These are phyloP conservation scores for Beauveria caledonica DNA, from an alignment of 2,329 filamentous ascomycete species.

Conservation along the genomic window DNA sequence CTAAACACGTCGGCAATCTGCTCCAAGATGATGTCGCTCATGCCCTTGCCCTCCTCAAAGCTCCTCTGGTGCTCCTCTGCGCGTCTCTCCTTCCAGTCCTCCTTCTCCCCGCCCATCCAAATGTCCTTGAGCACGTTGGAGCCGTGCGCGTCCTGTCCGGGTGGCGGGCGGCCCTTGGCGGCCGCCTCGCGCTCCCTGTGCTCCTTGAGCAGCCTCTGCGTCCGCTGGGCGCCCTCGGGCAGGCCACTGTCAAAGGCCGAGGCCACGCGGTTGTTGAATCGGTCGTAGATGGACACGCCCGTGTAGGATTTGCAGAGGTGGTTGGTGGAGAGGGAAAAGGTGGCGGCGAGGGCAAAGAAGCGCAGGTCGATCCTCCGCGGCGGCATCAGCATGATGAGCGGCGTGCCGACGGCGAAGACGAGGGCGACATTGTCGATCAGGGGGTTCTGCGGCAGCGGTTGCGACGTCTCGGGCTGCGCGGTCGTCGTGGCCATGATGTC, in stretches of 20 bases:
- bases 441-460: slow-evolving; percentile 25
- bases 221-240: slow-evolving; percentile 45
- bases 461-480: neutral
- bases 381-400: slow-evolving; percentile 41
- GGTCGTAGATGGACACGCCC: slow-evolving; percentile 42
- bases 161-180: slow-evolving; percentile 15
- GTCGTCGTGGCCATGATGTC: slow-evolving; percentile 4
- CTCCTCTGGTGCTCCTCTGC: slow-evolving; percentile 43
- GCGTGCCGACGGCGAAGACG: slow-evolving; percentile 37
- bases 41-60: slow-evolving; percentile 46
- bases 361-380: slow-evolving; percentile 45
- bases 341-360: slow-evolving; percentile 39
- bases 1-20: slow-evolving; percentile 48
- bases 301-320: slow-evolving; percentile 50
- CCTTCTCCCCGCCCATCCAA: slow-evolving; percentile 52
- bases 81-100: slow-evolving; percentile 46
- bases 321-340: slow-evolving; percentile 45
- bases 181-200: slow-evolving; percentile 34
- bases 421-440: slow-evolving; percentile 41
- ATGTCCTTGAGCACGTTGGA: slow-evolving; percentile 34
- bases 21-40: slow-evolving; percentile 47
- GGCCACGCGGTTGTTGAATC: slow-evolving; percentile 35
- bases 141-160: slow-evolving; percentile 22
- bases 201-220: slow-evolving; percentile 37
- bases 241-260: slow-evolving; percentile 44